A percentile compares a stretch with the other conserved stretches of the same genome.
phyloP scores from a whole-genome alignment of 2,329 filamentous ascomycete species.

The Botrytis deweyae region DNA sequence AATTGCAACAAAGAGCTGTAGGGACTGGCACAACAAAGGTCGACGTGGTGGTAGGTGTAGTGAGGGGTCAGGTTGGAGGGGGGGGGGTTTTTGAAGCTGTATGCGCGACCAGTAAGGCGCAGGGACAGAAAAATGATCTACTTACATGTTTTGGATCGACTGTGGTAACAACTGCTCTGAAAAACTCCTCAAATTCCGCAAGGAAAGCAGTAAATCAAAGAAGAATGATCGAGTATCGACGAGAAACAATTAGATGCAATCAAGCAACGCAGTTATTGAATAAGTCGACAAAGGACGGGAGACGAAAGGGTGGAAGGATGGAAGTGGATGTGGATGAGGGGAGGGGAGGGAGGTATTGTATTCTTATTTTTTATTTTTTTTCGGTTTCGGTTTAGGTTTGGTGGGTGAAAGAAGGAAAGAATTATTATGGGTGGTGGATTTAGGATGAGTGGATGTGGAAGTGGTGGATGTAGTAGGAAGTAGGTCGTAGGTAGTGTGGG shows the following conservation, averaged over 20 bases:
- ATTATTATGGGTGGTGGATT: constrained; percentile 9
- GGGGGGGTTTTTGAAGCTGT: constrained; percentile 31
- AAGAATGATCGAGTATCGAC: constrained; percentile 40
- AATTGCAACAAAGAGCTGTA: constrained; percentile 19
- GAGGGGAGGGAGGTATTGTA: constrained; percentile 4
- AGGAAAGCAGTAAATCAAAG: constrained; percentile 39
- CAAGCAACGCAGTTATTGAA: constrained; percentile 31
- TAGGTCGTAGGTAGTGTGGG: too few species aligned
- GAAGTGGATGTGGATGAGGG: constrained; percentile 19
- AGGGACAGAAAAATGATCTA: constrained; percentile 35
- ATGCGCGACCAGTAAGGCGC: constrained; percentile 36
- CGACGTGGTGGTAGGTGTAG: constrained; percentile 25
- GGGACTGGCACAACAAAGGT: constrained; percentile 20
- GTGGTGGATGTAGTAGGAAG: not conserved
- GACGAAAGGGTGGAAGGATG: constrained; percentile 24
- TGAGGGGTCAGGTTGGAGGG: constrained; percentile 27
- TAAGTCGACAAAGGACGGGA: constrained; percentile 28
- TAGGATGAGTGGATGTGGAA: not conserved
- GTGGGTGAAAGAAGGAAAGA: constrained; percentile 10
- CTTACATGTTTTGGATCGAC: constrained; percentile 35
- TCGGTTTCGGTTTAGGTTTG: not conserved
- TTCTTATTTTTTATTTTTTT: not conserved
- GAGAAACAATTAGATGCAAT: constrained; percentile 39
- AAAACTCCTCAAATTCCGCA: constrained; percentile 33
- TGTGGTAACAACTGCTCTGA: constrained; percentile 34